Conservation (phyloP, 2,329 filamentous ascomycete genomes). For the Passalora sequoiae region DNA sequence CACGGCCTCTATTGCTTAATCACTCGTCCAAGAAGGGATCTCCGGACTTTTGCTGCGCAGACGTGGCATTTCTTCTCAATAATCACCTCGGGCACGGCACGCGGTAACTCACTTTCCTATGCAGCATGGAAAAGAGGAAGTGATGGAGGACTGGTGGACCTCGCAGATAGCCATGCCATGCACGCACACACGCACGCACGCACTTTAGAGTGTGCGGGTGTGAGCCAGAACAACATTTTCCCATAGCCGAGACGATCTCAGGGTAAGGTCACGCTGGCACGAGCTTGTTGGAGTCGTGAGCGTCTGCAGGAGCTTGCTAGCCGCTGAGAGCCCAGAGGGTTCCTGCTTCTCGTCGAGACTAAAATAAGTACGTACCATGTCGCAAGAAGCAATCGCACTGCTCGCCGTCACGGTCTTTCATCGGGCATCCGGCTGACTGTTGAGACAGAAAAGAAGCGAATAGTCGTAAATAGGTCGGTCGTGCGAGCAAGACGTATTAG, state of each 20-base stretch:
- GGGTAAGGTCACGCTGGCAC: background rate
- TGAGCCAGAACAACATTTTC: background rate
- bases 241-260: background rate
- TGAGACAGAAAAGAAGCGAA: too few relatives aligned
- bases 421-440: too few relatives aligned
- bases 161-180: too few relatives aligned
- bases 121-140: too few relatives aligned
- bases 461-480: too few relatives aligned
- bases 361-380: background rate
- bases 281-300: conserved; percentile 6
- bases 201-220: background rate
- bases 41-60: background rate
- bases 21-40: background rate
- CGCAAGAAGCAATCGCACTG: background rate
- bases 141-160: too few relatives aligned
- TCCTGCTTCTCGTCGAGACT: conserved; percentile 4
- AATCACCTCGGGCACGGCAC: background rate
- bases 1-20: background rate
- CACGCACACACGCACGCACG: background rate
- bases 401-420: background rate
- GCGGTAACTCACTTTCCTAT: background rate
- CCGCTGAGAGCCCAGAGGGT: conserved; percentile 3
- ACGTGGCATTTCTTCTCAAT: background rate
- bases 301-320: conserved; percentile 10
- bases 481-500: too few relatives aligned